Conservation (phyloP, 805 yeast genomes). For the Saccharomycopsis malanga region DNA sequence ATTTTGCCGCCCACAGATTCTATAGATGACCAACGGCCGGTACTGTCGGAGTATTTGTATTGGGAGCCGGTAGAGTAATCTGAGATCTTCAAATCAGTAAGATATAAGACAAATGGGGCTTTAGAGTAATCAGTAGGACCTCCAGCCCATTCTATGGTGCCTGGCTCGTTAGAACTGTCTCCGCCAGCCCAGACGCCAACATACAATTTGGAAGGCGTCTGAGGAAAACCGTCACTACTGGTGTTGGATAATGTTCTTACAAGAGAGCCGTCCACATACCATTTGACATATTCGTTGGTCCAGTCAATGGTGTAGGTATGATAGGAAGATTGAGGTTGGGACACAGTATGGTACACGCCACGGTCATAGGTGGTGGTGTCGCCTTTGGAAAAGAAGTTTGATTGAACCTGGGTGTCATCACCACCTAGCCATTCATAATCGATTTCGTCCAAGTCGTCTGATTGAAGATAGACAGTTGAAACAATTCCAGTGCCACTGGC, state of each 20-base stretch:
- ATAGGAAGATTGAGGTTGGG: conserved; percentile 48
- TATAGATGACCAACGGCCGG: conserved; percentile 41
- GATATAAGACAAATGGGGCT: conserved; percentile 63
- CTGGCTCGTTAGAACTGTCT: conserved; percentile 53
- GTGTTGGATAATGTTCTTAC: conserved; percentile 56
- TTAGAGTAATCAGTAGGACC: conserved; percentile 58
- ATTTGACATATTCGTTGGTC: conserved; percentile 56
- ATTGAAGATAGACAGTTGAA: conserved; percentile 70
- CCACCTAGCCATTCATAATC: conserved; percentile 87
- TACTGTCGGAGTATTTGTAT: conserved; percentile 39
- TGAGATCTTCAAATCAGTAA: conserved; percentile 52
- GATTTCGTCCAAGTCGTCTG: conserved; percentile 69
- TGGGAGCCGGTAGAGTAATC: conserved; percentile 59
- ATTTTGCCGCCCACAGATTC: conserved; percentile 35
- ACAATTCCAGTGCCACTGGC: conserved; percentile 76
- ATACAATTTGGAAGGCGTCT: conserved; percentile 58
- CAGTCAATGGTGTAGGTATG: conserved; percentile 84
- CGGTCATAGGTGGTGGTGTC: conserved; percentile 70
- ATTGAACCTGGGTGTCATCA: conserved; percentile 65
- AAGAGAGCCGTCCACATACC: conserved; percentile 65
- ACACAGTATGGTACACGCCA: conserved; percentile 61
- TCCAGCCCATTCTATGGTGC: conserved; percentile 81
- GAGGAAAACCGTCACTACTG: conserved; percentile 72
- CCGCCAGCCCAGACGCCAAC: conserved; percentile 80
- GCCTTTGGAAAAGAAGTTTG: conserved; percentile 80